Evolutionary conservation across 805 yeast species (phyloP).

Genomic region (Maudiozyma bulderi): DNA sequence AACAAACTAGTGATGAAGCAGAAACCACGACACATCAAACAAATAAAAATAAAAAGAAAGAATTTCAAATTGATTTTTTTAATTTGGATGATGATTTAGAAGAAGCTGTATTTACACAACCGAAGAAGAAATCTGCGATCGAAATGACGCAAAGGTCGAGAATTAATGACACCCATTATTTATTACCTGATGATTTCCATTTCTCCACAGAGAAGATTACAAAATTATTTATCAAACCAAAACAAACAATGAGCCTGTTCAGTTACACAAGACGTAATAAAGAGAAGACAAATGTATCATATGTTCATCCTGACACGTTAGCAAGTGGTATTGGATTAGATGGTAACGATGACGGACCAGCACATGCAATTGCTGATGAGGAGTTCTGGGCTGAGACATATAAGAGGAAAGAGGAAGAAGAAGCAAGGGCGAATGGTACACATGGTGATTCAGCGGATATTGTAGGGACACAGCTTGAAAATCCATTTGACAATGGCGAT

Average conservation of each 20-base stretch:
- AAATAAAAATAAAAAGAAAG: constrained; percentile 29
- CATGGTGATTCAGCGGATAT: constrained; percentile 23
- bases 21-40: not conserved
- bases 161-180: constrained; percentile 34
- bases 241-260: constrained; percentile 32
- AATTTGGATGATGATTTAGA: constrained; percentile 32
- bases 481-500: constrained; percentile 31
- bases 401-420: constrained; percentile 32
- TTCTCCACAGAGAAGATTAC: constrained; percentile 63
- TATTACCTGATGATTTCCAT: constrained; percentile 64
- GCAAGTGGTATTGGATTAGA: not conserved
- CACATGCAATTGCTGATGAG: constrained; percentile 45
- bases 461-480: constrained; percentile 19
- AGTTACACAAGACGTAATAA: constrained; percentile 7
- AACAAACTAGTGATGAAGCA: not conserved
- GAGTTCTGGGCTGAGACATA: constrained; percentile 65
- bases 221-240: constrained; percentile 60
- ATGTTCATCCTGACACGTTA: not conserved
- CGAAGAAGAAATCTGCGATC: constrained; percentile 22
- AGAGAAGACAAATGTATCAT: constrained; percentile 2
- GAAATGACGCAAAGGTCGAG: constrained; percentile 36
- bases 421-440: constrained; percentile 18
- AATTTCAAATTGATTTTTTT: constrained; percentile 36
- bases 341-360: constrained; percentile 10
- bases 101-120: constrained; percentile 33